These are phyloP conservation scores for Curvularia verruculosa DNA, from an alignment of 2,329 filamentous ascomycete species.

Conservation along the genomic window DNA sequence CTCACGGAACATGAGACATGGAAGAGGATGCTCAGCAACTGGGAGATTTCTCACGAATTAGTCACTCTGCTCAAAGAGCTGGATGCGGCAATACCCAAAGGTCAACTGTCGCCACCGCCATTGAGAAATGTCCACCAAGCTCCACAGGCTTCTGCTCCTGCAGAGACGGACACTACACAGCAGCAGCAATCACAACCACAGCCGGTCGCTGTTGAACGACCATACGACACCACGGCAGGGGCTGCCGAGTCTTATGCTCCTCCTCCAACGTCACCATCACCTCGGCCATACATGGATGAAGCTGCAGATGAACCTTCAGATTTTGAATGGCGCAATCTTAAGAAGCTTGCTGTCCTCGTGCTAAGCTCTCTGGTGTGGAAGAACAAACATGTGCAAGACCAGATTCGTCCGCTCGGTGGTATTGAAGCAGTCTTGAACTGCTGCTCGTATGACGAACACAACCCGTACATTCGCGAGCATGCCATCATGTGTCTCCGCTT, in stretches of 20 bases:
- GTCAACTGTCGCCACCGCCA: slow-evolving; percentile 63
- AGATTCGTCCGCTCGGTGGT: slow-evolving; percentile 83
- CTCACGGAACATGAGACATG: slow-evolving; percentile 84
- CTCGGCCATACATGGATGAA: slow-evolving; percentile 56
- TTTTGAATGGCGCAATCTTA: slow-evolving; percentile 81
- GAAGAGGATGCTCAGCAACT: slow-evolving; percentile 84
- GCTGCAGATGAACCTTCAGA: slow-evolving; percentile 65
- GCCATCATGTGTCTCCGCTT: slow-evolving; percentile 60
- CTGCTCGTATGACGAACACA: slow-evolving; percentile 89
- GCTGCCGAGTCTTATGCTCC: slow-evolving; percentile 54
- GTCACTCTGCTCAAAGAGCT: slow-evolving; percentile 85
- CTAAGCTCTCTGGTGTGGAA: slow-evolving; percentile 89
- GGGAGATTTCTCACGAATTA: slow-evolving; percentile 89
- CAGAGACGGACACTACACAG: slow-evolving; percentile 22
- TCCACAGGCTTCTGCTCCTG: slow-evolving; percentile 39
- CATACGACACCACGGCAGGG: slow-evolving; percentile 62
- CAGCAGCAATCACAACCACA: slow-evolving; percentile 35
- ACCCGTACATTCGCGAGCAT: slow-evolving; percentile 90
- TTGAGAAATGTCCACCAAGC: slow-evolving; percentile 47
- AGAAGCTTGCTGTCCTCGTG: slow-evolving; percentile 90
- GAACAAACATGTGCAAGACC: slow-evolving; percentile 80
- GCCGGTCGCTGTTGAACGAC: slow-evolving; percentile 65
- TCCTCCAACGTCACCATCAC: slow-evolving; percentile 38
- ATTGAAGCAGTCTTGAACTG: slow-evolving; percentile 88
- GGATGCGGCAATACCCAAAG: slow-evolving; percentile 83